Conservation (phyloP, 345 rosid species). For the Clausena lansium region DNA sequence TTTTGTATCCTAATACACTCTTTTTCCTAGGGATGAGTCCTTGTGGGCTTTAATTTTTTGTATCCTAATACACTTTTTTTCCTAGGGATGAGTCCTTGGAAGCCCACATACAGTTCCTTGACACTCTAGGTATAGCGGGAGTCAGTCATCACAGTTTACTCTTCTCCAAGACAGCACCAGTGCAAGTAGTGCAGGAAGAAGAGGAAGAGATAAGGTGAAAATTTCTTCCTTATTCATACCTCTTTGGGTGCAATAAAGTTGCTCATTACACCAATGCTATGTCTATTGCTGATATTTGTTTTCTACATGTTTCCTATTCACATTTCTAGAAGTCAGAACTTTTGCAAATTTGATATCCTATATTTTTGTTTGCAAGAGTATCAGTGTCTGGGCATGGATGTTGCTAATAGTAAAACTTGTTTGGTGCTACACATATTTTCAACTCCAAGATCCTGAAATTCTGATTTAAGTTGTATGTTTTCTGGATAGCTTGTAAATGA, state of each 20-base stretch:
- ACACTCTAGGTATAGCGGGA: constrained; percentile 88
- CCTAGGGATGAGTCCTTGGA: constrained; percentile 64
- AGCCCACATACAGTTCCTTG: constrained; percentile 63
- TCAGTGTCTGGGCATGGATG: neutral
- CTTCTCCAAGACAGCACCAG: constrained; percentile 82
- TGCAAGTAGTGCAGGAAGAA: constrained; percentile 57
- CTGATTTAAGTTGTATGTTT: neutral
- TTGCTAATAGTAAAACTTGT: neutral
- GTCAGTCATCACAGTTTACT: constrained; percentile 94
- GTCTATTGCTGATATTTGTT: neutral
- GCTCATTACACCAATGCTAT: neutral
- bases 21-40: constrained; percentile 51
- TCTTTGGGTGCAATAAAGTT: neutral
- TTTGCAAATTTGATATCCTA: neutral
- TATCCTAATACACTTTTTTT: constrained; percentile 1
- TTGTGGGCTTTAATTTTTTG: constrained; percentile 23
- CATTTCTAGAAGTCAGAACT: neutral
- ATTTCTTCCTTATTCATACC: neutral
- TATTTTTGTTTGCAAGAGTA: neutral
- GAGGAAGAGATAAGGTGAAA: constrained; percentile 59
- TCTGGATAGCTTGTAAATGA: neutral
- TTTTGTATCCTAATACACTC: neutral
- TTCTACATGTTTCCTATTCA: neutral
- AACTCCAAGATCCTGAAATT: neutral
- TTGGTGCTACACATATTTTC: neutral